phyloP scores from a whole-genome alignment of 352 stramenopile genomes.

The Peronospora farinosa region DNA sequence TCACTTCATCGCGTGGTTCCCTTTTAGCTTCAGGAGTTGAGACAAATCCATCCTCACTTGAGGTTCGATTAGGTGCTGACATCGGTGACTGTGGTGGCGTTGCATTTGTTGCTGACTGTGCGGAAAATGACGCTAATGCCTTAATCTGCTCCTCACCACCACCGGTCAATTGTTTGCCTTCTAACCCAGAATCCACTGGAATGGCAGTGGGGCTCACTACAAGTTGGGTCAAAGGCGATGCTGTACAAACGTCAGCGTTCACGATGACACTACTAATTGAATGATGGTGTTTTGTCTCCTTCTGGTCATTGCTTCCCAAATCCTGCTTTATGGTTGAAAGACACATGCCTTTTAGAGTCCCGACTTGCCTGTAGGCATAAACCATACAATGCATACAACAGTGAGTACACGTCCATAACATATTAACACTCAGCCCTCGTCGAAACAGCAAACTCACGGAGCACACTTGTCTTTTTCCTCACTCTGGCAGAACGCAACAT shows the following conservation, averaged over 20 bases:
- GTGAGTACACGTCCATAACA: conserved; percentile 4
- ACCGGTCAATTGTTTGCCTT: not conserved
- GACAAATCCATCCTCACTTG: conserved; percentile 19
- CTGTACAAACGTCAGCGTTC: conserved; percentile 1
- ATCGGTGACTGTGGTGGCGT: conserved; percentile 23
- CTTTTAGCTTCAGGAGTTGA: conserved; percentile 21
- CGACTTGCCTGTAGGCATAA: conserved; percentile 19
- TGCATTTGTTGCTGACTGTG: conserved; percentile 7
- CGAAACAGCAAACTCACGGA: conserved; percentile 11
- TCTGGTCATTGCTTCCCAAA: conserved; percentile 2
- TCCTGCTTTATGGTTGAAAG: conserved; percentile 21
- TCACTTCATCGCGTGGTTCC: conserved; percentile 2
- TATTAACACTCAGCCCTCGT: not conserved
- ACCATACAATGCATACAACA: conserved; percentile 1
- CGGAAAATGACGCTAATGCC: conserved; percentile 2
- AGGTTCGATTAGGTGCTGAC: conserved; percentile 18
- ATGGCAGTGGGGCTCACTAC: not conserved
- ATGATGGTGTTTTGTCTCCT: not conserved
- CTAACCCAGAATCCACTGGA: not conserved
- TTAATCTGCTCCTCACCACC: not conserved
- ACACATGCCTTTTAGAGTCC: conserved; percentile 29
- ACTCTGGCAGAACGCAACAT: conserved; percentile 7
- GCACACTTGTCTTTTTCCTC: conserved; percentile 3
- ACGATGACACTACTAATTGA: not conserved
- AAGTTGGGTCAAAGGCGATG: not conserved